Evolutionary conservation across 768 basidiomycete genomes (phyloP).

Genomic region (Xerocomus potaroensis): DNA sequence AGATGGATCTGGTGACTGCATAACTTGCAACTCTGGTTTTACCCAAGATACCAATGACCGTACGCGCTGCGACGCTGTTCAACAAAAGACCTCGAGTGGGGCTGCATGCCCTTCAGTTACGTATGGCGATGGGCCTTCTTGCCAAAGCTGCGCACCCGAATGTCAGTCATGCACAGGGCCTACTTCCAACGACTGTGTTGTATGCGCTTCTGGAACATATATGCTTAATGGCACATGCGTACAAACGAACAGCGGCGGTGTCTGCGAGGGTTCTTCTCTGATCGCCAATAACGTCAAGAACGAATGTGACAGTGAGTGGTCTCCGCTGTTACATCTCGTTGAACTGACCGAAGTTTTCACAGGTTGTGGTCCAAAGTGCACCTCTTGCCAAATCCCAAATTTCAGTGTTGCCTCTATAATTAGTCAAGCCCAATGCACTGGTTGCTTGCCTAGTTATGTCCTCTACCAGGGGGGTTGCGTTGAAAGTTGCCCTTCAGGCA

Average conservation of each 20-base stretch:
- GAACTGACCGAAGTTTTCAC: background rate
- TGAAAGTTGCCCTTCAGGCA: conserved; percentile 64
- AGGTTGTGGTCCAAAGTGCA: conserved; percentile 85
- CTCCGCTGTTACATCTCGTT: background rate
- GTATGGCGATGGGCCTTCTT: conserved; percentile 54
- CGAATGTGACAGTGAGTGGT: conserved; percentile 68
- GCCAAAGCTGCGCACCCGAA: conserved; percentile 55
- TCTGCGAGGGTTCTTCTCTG: conserved; percentile 66
- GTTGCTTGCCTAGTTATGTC: conserved; percentile 72
- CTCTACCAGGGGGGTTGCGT: conserved; percentile 70
- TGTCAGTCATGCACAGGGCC: conserved; percentile 70
- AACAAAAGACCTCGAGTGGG: conserved; percentile 47
- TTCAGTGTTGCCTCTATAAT: conserved; percentile 68
- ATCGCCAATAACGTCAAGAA: conserved; percentile 79
- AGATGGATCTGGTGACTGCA: conserved; percentile 63
- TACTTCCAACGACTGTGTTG: conserved; percentile 65
- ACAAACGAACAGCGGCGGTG: conserved; percentile 56
- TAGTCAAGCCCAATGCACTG: conserved; percentile 66
- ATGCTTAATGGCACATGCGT: conserved; percentile 71
- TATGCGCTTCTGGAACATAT: conserved; percentile 61
- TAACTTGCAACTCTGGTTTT: conserved; percentile 66
- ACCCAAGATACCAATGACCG: conserved; percentile 61
- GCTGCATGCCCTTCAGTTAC: conserved; percentile 60
- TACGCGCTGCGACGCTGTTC: conserved; percentile 58
- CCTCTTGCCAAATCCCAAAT: conserved; percentile 66